Percentiles rank a stretch among this genome's conserved stretches.
Conservation (phyloP, 1,284 basidiomycete genomes). For the Ceratobasidium papillatum region DNA sequence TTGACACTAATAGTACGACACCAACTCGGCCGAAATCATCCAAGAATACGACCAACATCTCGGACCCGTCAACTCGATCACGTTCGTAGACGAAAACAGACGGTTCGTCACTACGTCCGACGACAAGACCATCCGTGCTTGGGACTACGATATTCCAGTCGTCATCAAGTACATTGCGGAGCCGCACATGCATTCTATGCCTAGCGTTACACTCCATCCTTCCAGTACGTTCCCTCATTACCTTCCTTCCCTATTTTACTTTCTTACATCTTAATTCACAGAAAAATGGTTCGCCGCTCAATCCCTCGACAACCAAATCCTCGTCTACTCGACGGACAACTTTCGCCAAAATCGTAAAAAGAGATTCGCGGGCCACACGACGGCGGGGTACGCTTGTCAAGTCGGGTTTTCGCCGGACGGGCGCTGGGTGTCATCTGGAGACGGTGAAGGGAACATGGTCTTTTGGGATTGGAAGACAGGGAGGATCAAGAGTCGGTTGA, state of each 20-base stretch:
- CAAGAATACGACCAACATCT: constrained; percentile 99
- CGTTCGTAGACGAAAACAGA: constrained; percentile 95
- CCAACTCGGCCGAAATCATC: constrained; percentile 89
- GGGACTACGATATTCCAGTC: constrained; percentile 98
- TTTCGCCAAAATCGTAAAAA: constrained; percentile 99
- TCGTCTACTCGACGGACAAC: constrained; percentile 95
- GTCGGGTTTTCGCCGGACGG: constrained; percentile 98
- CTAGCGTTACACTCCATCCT: constrained; percentile 93
- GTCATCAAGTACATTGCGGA: constrained; percentile 99
- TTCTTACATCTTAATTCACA: constrained; percentile 51
- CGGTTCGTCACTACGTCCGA: constrained; percentile 98
- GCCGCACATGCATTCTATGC: constrained; percentile 99
- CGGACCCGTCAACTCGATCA: constrained; percentile 98
- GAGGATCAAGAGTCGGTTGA: constrained; percentile 87
- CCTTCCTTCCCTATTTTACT: neutral
- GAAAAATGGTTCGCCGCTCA: constrained; percentile 97
- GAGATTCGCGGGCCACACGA: constrained; percentile 94
- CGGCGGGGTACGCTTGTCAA: constrained; percentile 96
- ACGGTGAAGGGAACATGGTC: constrained; percentile 92
- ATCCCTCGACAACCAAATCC: constrained; percentile 97
- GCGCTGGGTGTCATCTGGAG: constrained; percentile 95
- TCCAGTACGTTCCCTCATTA: constrained; percentile 71
- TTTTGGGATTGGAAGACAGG: constrained; percentile 99
- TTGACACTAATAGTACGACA: constrained; percentile 79
- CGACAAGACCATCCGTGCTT: constrained; percentile 98